Conservation (phyloP, 306 rosid genomes). For the Inga oerstediana region DNA sequence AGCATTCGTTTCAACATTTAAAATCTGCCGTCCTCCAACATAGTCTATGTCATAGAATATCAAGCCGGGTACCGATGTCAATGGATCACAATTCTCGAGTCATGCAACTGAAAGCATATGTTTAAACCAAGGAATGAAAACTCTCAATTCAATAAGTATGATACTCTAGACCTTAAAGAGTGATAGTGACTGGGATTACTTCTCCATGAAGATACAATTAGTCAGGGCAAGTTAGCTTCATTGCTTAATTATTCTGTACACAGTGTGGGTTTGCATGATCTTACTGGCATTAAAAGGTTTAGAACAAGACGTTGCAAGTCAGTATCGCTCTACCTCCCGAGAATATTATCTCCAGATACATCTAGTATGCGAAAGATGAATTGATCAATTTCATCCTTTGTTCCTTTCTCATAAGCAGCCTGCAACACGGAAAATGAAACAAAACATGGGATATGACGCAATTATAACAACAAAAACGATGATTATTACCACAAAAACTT, state of each 20-base stretch:
- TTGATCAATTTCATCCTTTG: constrained; percentile 64
- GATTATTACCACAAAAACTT: constrained; percentile 29
- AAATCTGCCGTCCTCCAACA: neutral
- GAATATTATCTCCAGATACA: constrained; percentile 46
- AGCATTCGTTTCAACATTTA: neutral
- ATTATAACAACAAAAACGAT: neutral
- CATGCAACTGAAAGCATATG: neutral
- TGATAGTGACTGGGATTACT: neutral
- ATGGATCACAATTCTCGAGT: constrained; percentile 21
- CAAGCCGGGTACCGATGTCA: neutral
- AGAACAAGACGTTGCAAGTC: neutral
- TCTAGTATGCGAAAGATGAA: constrained; percentile 62
- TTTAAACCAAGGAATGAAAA: constrained; percentile 23
- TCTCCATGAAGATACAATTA: neutral
- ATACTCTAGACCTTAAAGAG: neutral
- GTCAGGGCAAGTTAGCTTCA: neutral
- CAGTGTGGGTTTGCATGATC: neutral
- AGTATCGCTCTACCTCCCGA: constrained; percentile 48
- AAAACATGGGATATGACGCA: constrained; percentile 12
- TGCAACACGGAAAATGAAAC: constrained; percentile 34
- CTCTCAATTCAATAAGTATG: neutral
- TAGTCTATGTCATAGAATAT: neutral
- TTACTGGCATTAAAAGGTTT: neutral
- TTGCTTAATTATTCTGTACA: neutral
- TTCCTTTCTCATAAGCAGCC: constrained; percentile 72